phyloP scores from a whole-genome alignment of 2,329 filamentous ascomycete species.

The Helminthosporium solani region DNA sequence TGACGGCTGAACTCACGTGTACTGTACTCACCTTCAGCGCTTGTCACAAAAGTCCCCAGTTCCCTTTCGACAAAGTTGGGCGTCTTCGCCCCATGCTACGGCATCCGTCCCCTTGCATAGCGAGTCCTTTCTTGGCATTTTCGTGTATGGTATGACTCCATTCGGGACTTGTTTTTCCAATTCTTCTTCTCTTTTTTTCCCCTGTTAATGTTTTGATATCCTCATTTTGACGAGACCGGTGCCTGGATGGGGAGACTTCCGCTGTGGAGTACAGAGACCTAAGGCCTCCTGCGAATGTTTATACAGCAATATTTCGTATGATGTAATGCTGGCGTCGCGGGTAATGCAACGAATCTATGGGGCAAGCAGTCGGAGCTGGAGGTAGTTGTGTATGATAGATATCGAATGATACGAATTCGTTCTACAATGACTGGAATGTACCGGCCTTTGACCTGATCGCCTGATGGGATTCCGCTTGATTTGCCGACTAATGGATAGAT shows the following conservation, averaged over 20 bases:
- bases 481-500: conserved; percentile 2
- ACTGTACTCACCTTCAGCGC: conserved; percentile 39
- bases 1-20: conserved; percentile 41
- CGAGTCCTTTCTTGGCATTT: conserved; percentile 39
- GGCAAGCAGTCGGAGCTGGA: background rate
- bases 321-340: conserved; percentile 1
- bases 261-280: background rate
- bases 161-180: conserved; percentile 22
- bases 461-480: conserved; percentile 6
- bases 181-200: conserved; percentile 22
- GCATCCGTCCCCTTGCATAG: conserved; percentile 41
- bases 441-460: conserved; percentile 2
- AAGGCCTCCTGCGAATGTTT: conserved; percentile 3
- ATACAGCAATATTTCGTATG: conserved; percentile 3
- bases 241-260: conserved; percentile 7
- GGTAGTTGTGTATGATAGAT: conserved; percentile 10
- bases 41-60: conserved; percentile 41
- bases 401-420: conserved; percentile 1
- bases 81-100: conserved; percentile 29
- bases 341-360: conserved; percentile 4
- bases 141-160: conserved; percentile 31
- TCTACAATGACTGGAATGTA: background rate
- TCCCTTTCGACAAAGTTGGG: conserved; percentile 36
- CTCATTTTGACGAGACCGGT: conserved; percentile 6
- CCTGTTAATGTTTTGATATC: conserved; percentile 19